Evolutionary conservation across 2,329 filamentous ascomycete species (phyloP), one percentile per base, ranked within the genome.

Genomic region (Ophiostoma tasmaniense): DNA sequence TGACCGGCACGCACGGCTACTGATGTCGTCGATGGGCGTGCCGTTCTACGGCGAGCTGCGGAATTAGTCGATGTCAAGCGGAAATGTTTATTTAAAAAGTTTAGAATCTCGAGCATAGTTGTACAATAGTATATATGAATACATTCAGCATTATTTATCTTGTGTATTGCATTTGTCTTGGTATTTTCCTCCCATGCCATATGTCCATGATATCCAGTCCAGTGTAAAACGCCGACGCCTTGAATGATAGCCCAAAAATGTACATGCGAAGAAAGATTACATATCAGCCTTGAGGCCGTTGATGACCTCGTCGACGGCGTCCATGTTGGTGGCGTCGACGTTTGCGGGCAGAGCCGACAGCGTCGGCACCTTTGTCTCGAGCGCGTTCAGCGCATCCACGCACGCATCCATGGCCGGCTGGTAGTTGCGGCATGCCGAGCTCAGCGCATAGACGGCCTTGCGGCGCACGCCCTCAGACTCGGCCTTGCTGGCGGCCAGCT

Each of bases 401-500:
- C 93, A 81, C 30, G 83, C 81, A 77, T 92, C 89, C 79, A 94
- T 83, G 33, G 89, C 89, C 1, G 92, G 90, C 80, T 97, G 94
- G 78, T 92, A 96, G 78, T 99, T 99, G 77, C 95, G 85, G 68
- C 92, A 86, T 5, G 88, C 90, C 17, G 89, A 94, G 76, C 92
- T 97, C 65, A 99, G 84, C 14, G 94, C 95, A 75, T 93, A 93
- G 37, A 96, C 83, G 17, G 93, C 92, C 84, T 97, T 99, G 78
- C 91, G 89, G 73, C 93, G 85, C 66, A 93, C 90, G 37, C 45
- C 67, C 13, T 61, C 59, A 67, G 85, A 81, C 72, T 89, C 81
- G 70, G 87, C 87, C 61, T 85, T 82, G 42, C 83, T 81, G 6
- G 87, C 84, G 22, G 84, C 85, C 72, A 97, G 76, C 66, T 83